phyloP scores from a whole-genome alignment of 768 basidiomycete genomes.

The Leccinum disarticulatum region DNA sequence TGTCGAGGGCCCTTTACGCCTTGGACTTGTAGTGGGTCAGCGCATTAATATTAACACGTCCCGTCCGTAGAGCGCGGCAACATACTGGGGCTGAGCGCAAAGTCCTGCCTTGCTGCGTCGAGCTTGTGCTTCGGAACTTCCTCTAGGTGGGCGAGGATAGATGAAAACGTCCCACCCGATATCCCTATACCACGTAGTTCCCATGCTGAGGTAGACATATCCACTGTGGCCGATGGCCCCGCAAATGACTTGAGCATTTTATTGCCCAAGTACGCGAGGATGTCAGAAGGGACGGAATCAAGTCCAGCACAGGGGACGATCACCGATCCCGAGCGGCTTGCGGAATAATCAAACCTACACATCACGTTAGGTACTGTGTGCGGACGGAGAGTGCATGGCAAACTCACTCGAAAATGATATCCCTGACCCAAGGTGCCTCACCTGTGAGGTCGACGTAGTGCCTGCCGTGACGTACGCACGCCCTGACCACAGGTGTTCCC shows the following conservation, averaged over 20 bases:
- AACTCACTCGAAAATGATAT: conserved; percentile 59
- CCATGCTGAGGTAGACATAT: conserved; percentile 55
- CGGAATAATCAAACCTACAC: conserved; percentile 66
- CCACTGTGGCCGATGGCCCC: conserved; percentile 40
- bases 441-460: conserved; percentile 89
- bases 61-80: not conserved
- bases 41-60: not conserved
- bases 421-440: conserved; percentile 64
- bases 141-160: conserved; percentile 34
- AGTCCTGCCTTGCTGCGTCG: conserved; percentile 34
- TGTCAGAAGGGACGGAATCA: conserved; percentile 77
- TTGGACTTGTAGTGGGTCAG: conserved; percentile 27
- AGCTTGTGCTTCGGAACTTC: conserved; percentile 34
- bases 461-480: conserved; percentile 69
- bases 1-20: conserved; percentile 30
- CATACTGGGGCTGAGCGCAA: conserved; percentile 46
- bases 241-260: conserved; percentile 58
- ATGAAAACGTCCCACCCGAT: conserved; percentile 41
- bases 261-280: conserved; percentile 65
- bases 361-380: conserved; percentile 7
- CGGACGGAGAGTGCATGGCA: conserved; percentile 6
- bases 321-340: conserved; percentile 66
- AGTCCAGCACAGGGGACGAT: conserved; percentile 80
- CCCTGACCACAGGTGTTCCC: conserved; percentile 76
- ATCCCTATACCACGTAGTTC: conserved; percentile 28